Evolutionary conservation across 768 basidiomycete species (phyloP), one percentile per base, ranked within the genome.

Genomic region (Mrakia hoshinonis): DNA sequence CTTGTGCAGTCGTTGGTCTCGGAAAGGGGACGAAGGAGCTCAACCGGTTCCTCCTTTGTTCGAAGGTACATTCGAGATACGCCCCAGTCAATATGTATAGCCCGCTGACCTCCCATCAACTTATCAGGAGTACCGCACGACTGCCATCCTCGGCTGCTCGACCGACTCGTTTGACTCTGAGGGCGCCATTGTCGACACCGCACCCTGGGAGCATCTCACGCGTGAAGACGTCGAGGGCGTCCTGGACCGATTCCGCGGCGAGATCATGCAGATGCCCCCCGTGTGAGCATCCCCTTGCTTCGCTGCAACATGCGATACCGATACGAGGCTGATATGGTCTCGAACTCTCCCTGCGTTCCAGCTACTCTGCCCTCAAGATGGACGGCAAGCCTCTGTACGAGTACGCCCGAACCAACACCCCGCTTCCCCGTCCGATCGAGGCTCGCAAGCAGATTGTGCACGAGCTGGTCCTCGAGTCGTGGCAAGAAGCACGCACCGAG

Each of bases 361-460:
- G 95, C 77, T 99, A 94, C 81, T 98, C 96, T 12, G 96, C 96
- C 1, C 83, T 98, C 46, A 98, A 98, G 80, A 98, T 98, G 94
- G 93, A 98, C 75, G 96, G 96, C 0, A 91, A 85, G 79, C 92
- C 92, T 0, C 79, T 98, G 46, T 92, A 98, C 78, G 94, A 98
- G 76, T 99, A 98, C 77, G 96, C 96, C 24, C 87, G 96, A 2
- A 84, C 88, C 77, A 90, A 90, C 10, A 90, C 88, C 52, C 91
- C 94, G 0, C 85, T 99, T 20, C 96, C 96, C 39, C 87, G 93
- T 11, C 90, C 95, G n/a, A 94, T 99, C 73, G 91, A 93, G 76
- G 79, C 88, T 62, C 88, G 96, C 13, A 84, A 85, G 74, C 89
- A 90, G 24, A 91, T 87, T 11, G 86, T 99, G 11, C 87, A 91